These are phyloP conservation scores for Ambrosia artemisiifolia DNA, from an alignment of 129 eudicot species.

Conservation along the genomic window DNA sequence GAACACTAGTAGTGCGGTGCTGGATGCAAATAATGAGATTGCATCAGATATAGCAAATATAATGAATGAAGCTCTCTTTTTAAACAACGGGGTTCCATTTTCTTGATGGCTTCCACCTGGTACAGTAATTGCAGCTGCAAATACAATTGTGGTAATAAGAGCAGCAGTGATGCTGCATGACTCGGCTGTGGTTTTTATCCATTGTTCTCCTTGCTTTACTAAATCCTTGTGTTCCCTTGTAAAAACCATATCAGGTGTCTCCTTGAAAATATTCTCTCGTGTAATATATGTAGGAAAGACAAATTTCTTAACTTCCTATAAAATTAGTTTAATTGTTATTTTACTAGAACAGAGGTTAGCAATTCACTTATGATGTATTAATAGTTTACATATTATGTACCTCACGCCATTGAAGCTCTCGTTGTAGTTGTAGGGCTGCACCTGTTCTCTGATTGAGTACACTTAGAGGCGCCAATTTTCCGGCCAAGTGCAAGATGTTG, in stretches of 20 bases:
- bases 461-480: conserved; percentile 10
- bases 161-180: conserved; percentile 27
- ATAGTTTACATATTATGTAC: too few relatives aligned
- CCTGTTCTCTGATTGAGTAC: conserved; percentile 14
- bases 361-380: too few relatives aligned
- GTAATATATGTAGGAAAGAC: conserved; percentile 15
- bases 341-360: too few relatives aligned
- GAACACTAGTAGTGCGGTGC: too few relatives aligned
- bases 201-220: conserved; percentile 20
- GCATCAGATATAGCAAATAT: conserved; percentile 33
- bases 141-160: conserved; percentile 24
- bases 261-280: conserved; percentile 14
- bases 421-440: conserved; percentile 29
- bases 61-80: background rate
- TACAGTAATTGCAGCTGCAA: conserved; percentile 27
- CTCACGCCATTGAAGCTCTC: conserved; percentile 25
- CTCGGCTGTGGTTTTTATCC: conserved; percentile 27
- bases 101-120: conserved; percentile 22
- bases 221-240: conserved; percentile 14
- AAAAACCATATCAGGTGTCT: conserved; percentile 24
- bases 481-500: conserved; percentile 32
- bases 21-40: conserved; percentile 31
- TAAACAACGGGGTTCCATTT: conserved; percentile 16
- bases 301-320: conserved; percentile 19
- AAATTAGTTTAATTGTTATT: background rate